A percentile compares a stretch with the other conserved stretches of the same genome.
Conservation (phyloP, 805 yeast species). For the Cyberlindnera sargentensis region DNA sequence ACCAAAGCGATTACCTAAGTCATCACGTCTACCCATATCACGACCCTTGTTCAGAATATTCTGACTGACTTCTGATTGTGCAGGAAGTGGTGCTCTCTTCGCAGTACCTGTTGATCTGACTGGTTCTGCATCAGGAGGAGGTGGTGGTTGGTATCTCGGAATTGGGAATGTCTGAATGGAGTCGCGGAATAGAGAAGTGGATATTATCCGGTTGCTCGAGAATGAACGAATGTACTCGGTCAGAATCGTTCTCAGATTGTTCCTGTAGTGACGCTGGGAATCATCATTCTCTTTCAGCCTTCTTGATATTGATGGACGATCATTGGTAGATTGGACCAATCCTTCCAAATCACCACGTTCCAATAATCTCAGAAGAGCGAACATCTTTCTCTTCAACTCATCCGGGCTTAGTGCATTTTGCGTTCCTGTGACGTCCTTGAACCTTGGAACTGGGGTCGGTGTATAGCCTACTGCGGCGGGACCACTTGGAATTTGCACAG, state of each 20-base stretch:
- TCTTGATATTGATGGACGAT: neutral
- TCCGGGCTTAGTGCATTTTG: neutral
- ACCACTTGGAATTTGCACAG: neutral
- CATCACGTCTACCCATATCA: neutral
- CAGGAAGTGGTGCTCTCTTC: constrained; percentile 4
- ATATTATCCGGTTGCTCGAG: neutral
- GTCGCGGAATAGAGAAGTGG: neutral
- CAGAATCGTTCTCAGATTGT: neutral
- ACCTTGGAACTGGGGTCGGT: neutral
- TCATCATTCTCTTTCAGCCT: constrained; percentile 1
- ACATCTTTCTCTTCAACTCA: neutral
- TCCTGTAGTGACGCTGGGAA: neutral
- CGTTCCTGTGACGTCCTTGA: neutral
- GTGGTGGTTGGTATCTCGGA: neutral
- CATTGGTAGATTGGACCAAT: neutral
- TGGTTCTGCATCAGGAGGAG: neutral
- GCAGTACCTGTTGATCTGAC: neutral
- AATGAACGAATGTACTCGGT: neutral
- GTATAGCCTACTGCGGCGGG: neutral
- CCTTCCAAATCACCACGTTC: neutral
- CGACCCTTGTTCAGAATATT: neutral
- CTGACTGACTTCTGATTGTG: neutral
- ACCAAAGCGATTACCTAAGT: neutral
- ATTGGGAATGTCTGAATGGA: neutral
- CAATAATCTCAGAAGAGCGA: neutral